These are phyloP conservation scores for Cafeteria roenbergensis DNA, from an alignment of 108 stramenopile species.

Conservation along the genomic window DNA sequence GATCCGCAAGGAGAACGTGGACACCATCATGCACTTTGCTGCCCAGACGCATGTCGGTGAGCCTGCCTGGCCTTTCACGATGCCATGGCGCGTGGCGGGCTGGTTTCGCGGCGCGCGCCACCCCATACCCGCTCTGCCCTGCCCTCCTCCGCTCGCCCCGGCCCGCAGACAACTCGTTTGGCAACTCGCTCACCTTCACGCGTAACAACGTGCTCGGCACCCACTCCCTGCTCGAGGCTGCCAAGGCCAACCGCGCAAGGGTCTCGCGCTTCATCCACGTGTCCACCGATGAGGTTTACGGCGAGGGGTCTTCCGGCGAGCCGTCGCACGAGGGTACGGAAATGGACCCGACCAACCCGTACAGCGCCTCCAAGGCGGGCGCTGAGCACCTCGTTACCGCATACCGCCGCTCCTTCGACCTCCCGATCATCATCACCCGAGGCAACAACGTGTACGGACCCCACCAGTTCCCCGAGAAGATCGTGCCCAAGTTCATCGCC, in stretches of 20 bases:
- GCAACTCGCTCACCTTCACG: constrained; percentile 96
- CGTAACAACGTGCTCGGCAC: constrained; percentile 94
- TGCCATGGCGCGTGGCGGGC: neutral
- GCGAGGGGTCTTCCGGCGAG: constrained; percentile 80
- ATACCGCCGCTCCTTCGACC: constrained; percentile 57
- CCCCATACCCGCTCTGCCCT: no score
- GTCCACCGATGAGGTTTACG: constrained; percentile 94
- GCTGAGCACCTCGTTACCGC: constrained; percentile 91
- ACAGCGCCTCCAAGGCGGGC: constrained; percentile 96
- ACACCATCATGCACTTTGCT: constrained; percentile 96
- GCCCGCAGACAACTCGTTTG: constrained; percentile 97
- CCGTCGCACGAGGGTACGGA: constrained; percentile 44
- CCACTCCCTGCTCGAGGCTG: constrained; percentile 89
- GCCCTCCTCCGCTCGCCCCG: no score
- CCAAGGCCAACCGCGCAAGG: constrained; percentile 55
- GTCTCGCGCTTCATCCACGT: constrained; percentile 88
- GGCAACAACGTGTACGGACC: constrained; percentile 99
- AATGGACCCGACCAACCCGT: constrained; percentile 79
- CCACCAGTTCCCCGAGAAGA: constrained; percentile 96
- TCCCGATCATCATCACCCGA: constrained; percentile 79
- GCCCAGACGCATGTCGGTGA: constrained; percentile 68
- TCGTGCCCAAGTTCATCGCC: constrained; percentile 97
- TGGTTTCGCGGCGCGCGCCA: no score
- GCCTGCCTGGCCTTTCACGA: neutral
- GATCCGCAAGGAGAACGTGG: constrained; percentile 74